phyloP scores from a whole-genome alignment of 2,329 filamentous ascomycete species.

The Ascochyta viciae-villosae region DNA sequence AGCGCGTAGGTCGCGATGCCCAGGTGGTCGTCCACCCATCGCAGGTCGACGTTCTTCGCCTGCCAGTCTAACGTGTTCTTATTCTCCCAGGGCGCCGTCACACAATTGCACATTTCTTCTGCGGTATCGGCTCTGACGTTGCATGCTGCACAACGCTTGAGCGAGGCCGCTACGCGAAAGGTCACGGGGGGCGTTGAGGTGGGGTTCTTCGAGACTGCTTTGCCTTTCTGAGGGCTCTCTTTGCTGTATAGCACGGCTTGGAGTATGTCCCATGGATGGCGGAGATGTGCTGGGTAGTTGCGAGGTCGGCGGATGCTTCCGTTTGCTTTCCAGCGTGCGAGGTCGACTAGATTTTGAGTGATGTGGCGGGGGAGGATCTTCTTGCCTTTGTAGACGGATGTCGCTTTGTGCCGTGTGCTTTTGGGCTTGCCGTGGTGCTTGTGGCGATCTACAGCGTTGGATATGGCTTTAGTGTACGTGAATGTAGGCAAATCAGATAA shows the following conservation, averaged over 20 bases:
- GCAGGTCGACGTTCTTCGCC: background rate
- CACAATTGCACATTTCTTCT: background rate
- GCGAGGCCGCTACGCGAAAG: too few species aligned
- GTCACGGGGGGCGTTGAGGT: too few species aligned
- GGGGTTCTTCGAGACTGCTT: too few species aligned
- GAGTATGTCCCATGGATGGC: background rate
- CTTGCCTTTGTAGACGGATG: background rate
- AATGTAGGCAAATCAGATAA: background rate
- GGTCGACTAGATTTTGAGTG: background rate
- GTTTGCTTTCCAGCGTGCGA: background rate
- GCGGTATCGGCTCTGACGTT: background rate
- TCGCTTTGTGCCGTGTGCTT: background rate
- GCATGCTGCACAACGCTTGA: background rate
- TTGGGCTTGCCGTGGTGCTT: background rate
- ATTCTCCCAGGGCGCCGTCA: background rate
- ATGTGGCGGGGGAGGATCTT: background rate
- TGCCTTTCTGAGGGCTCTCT: too few species aligned
- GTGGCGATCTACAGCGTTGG: too few species aligned
- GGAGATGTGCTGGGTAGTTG: background rate
- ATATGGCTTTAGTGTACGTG: background rate
- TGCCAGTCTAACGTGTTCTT: background rate
- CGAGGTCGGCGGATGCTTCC: background rate
- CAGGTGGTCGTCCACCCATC: background rate
- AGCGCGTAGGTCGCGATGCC: slow-evolving; percentile 4
- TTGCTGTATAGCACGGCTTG: background rate